Conservation (phyloP, 768 basidiomycete species). For the Xerocomellus intermedius region DNA sequence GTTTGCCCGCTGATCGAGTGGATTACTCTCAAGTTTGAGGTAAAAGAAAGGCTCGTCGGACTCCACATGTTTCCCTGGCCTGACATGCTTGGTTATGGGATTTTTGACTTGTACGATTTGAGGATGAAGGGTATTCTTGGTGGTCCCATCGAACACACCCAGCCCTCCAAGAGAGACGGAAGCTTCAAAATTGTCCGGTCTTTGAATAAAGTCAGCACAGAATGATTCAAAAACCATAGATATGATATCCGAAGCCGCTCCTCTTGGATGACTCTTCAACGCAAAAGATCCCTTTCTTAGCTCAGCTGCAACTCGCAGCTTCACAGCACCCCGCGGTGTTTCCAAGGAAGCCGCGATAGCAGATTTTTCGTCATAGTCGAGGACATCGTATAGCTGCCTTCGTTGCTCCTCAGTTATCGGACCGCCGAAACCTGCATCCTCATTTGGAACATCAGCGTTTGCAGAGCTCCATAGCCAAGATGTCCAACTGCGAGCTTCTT, state of each 20-base stretch:
- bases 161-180: conserved; percentile 84
- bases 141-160: conserved; percentile 90
- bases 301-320: conserved; percentile 68
- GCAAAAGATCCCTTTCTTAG: conserved; percentile 88
- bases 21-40: conserved; percentile 88
- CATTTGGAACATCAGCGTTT: conserved; percentile 35
- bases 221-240: conserved; percentile 87
- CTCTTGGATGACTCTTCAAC: conserved; percentile 73
- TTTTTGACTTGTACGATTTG: conserved; percentile 89
- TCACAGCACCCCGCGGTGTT: conserved; percentile 75
- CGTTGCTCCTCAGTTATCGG: conserved; percentile 88
- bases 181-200: conserved; percentile 84
- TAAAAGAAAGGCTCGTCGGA: conserved; percentile 74
- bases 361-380: conserved; percentile 89
- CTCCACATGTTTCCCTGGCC: conserved; percentile 31
- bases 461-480: conserved; percentile 86
- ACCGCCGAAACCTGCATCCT: conserved; percentile 59
- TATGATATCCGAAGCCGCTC: conserved; percentile 64
- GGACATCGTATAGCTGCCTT: conserved; percentile 82
- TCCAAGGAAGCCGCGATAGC: conserved; percentile 69
- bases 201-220: conserved; percentile 77
- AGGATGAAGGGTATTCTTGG: conserved; percentile 70
- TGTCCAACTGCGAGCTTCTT: conserved; percentile 57
- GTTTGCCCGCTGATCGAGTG: conserved; percentile 88
- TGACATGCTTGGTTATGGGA: conserved; percentile 27